Evolutionary conservation across 2,329 filamentous ascomycete genomes (phyloP), one percentile per base, ranked within the genome.

Genomic region (Elsinoe necatrix): DNA sequence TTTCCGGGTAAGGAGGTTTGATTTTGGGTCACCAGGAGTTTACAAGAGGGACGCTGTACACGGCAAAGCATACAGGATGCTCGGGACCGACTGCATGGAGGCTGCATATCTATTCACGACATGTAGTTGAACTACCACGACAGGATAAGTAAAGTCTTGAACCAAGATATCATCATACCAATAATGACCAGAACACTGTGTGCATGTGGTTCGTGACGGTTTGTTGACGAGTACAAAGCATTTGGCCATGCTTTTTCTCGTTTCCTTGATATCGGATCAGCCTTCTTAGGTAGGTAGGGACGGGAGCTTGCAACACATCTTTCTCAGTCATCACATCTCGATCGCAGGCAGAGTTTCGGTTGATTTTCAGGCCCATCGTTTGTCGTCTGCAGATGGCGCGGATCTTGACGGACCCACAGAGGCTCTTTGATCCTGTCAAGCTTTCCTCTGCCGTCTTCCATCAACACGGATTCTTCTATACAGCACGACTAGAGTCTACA

Each of bases 351-450:
- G 34, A 37, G 34, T 37, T 37, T 37, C 34, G 9, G 34, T n/a
- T 48, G 45, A 50, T 50, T 50, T 50, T 50, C 45, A 34, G 45
- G 45, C 27, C 45, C 45, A 23, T 20, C 16, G n/a, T 6, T 4
- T 43, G 39, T 43, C 39, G 39, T 43, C 39, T 20, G 16, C 8
- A 43, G 16, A 43, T 43, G 21, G 39, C 16, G 27, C 45, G 25
- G 45, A 31, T 50, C 45, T 50, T 50, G 12, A 14, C 18, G 12
- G 25, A 31, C 25, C 25, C 45, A 25, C 20, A 20, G 34, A 11
- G 45, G 29, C 45, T 31, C 25, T 34, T n/a, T 50, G n/a, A 50
- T 50, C 14, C 4, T 25, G 25, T 50, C 18, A 50, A 50, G 45
- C 45, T 50, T n/a, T 50, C 23, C 20, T 50, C 23, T 50, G 45